Conservation (phyloP, 1,139 yeast genomes). For the Geotrichum carabidarum region DNA sequence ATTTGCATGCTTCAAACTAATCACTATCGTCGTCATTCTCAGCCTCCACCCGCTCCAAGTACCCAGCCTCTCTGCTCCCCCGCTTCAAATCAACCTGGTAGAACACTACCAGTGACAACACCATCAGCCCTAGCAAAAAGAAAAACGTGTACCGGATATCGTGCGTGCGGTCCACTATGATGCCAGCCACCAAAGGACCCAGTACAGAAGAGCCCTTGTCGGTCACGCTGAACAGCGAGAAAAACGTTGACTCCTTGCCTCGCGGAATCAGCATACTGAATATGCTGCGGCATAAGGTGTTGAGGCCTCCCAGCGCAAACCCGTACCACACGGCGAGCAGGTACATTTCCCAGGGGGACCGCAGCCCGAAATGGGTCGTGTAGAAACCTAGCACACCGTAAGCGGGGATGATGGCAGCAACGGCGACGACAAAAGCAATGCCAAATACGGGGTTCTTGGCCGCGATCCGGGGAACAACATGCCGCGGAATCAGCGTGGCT, state of each 20-base stretch:
- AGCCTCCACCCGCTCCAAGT: conserved; percentile 25
- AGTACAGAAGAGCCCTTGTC: conserved; percentile 69
- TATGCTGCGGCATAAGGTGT: conserved; percentile 59
- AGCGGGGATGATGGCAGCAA: conserved; percentile 59
- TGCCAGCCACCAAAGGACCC: conserved; percentile 62
- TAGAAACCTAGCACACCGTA: conserved; percentile 63
- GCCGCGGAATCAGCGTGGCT: conserved; percentile 49
- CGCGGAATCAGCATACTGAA: conserved; percentile 60
- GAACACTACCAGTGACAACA: conserved; percentile 51
- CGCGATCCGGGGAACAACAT: conserved; percentile 42
- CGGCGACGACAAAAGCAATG: conserved; percentile 48
- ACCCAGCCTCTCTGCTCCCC: conserved; percentile 42
- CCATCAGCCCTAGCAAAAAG: conserved; percentile 48
- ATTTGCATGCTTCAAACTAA: too few species aligned
- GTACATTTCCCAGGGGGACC: conserved; percentile 60
- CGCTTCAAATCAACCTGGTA: conserved; percentile 49
- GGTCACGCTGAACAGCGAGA: conserved; percentile 64
- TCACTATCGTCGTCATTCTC: conserved; percentile 14
- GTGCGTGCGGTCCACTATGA: conserved; percentile 62
- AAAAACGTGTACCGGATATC: conserved; percentile 64
- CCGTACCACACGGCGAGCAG: conserved; percentile 67
- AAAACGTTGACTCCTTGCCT: conserved; percentile 65
- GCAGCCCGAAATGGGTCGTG: conserved; percentile 47
- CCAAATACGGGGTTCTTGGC: conserved; percentile 43
- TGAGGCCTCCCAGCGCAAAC: conserved; percentile 59